Percentiles rank a stretch among this genome's conserved stretches.
These are phyloP conservation scores for Paraconiothyrium brasiliense DNA, from an alignment of 2,329 filamentous ascomycete species.

Conservation along the genomic window DNA sequence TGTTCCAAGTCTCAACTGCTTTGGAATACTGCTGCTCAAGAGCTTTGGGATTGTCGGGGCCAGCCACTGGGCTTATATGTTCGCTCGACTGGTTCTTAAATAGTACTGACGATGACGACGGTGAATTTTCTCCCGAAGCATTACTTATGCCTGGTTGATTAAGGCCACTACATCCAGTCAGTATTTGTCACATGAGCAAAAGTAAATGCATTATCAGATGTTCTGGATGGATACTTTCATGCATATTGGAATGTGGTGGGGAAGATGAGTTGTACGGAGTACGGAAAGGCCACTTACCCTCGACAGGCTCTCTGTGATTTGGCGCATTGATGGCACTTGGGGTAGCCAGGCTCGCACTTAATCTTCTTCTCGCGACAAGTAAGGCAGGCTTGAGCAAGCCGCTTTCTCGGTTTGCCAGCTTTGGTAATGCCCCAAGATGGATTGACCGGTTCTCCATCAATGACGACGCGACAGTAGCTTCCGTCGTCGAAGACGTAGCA, in stretches of 20 bases:
- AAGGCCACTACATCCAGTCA: constrained; percentile 41
- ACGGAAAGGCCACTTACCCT: constrained; percentile 57
- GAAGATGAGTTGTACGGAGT: constrained; percentile 25
- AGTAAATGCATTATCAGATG: constrained; percentile 27
- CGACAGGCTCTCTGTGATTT: constrained; percentile 88
- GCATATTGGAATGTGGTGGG: constrained; percentile 27
- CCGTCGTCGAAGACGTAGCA: constrained; percentile 91
- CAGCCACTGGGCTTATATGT: constrained; percentile 39
- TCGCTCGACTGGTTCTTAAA: constrained; percentile 45
- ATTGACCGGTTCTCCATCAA: constrained; percentile 87
- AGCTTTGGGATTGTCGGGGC: constrained; percentile 40
- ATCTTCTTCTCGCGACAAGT: constrained; percentile 98
- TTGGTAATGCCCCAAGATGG: constrained; percentile 95
- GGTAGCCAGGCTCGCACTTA: constrained; percentile 89
- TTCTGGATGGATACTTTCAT: constrained; percentile 34
- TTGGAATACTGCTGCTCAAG: constrained; percentile 39
- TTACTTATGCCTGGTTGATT: constrained; percentile 43
- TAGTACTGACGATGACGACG: constrained; percentile 40
- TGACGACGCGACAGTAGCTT: constrained; percentile 80
- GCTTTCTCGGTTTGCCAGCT: constrained; percentile 90
- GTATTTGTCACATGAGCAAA: constrained; percentile 44
- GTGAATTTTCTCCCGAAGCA: constrained; percentile 45
- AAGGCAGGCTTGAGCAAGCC: constrained; percentile 89
- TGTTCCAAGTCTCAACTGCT: constrained; percentile 41
- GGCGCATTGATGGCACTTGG: constrained; percentile 89